phyloP scores from a whole-genome alignment of 805 yeast species.

The Starmerella stigmatis region DNA sequence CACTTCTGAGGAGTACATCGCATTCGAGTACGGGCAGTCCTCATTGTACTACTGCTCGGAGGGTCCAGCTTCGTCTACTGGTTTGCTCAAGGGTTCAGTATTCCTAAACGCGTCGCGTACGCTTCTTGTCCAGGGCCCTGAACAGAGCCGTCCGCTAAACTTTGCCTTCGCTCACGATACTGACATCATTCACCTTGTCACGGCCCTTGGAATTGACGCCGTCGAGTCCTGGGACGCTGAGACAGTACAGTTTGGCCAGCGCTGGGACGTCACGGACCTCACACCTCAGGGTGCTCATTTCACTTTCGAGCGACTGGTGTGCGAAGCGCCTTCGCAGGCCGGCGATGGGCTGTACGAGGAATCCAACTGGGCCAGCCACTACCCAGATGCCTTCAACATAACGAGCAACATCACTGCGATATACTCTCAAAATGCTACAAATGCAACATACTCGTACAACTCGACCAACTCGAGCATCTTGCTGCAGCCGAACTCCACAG shows the following conservation, averaged over 20 bases:
- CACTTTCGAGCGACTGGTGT: constrained; percentile 32
- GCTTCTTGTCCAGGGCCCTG: constrained; percentile 36
- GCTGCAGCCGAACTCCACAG: constrained; percentile 1
- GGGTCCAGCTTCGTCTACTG: constrained; percentile 28
- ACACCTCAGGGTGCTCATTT: constrained; percentile 28
- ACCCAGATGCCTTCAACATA: constrained; percentile 23
- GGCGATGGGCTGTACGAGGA: constrained; percentile 2
- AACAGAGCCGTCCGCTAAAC: constrained; percentile 33
- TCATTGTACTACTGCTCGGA: constrained; percentile 25
- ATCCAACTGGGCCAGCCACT: constrained; percentile 11
- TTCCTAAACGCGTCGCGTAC: constrained; percentile 42
- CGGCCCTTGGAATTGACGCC: constrained; percentile 41
- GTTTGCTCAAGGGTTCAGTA: constrained; percentile 35
- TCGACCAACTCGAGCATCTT: not conserved
- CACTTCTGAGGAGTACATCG: constrained; percentile 27
- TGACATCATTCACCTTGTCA: constrained; percentile 41
- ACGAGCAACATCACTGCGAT: constrained; percentile 17
- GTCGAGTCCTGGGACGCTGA: constrained; percentile 34
- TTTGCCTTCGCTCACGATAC: constrained; percentile 49
- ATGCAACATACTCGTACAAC: constrained; percentile 5
- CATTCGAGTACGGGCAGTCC: constrained; percentile 24
- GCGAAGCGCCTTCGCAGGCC: constrained; percentile 30
- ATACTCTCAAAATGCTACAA: constrained; percentile 11
- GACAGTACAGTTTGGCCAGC: constrained; percentile 37
- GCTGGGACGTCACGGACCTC: constrained; percentile 39